A percentile compares a stretch with the other conserved stretches of the same genome.
Conservation (phyloP, 768 basidiomycete genomes). For the Antrodiella citrinella region DNA sequence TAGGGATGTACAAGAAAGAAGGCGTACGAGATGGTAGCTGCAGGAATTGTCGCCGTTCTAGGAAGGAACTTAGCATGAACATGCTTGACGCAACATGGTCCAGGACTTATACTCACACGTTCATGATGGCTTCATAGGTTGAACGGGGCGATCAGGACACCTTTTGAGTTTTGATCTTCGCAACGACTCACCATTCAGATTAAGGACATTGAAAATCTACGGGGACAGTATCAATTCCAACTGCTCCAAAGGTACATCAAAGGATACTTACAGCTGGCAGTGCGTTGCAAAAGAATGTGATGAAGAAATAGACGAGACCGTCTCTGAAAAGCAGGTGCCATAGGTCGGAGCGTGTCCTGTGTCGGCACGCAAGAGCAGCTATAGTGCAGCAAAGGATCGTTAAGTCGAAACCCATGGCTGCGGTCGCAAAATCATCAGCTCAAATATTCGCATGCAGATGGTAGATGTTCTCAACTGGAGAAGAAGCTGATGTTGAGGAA, state of each 20-base stretch:
- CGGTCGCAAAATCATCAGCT: slow-evolving; percentile 4
- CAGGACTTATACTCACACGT: slow-evolving; percentile 37
- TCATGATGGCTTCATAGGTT: slow-evolving; percentile 63
- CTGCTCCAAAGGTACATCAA: not conserved
- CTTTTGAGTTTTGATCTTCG: slow-evolving; percentile 4
- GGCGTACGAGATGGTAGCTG: slow-evolving; percentile 56
- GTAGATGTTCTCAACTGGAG: slow-evolving; percentile 32
- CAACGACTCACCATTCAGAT: slow-evolving; percentile 45
- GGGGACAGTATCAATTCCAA: too few relatives aligned
- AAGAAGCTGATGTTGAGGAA: slow-evolving; percentile 61
- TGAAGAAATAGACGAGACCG: slow-evolving; percentile 60
- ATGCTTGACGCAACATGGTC: not conserved
- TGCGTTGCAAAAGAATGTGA: slow-evolving; percentile 58
- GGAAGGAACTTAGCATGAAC: not conserved
- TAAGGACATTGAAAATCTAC: slow-evolving; percentile 51
- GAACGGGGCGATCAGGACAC: slow-evolving; percentile 3
- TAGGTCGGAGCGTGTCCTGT: slow-evolving; percentile 49
- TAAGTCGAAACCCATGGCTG: slow-evolving; percentile 67
- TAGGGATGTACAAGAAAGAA: too few relatives aligned
- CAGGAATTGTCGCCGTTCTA: slow-evolving; percentile 62
- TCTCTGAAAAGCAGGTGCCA: slow-evolving; percentile 68
- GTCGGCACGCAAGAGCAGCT: slow-evolving; percentile 37
- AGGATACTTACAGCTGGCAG: slow-evolving; percentile 50
- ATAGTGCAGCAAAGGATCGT: slow-evolving; percentile 50
- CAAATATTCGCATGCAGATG: not conserved